phyloP scores from a whole-genome alignment of 2,329 filamentous ascomycete species.

The Rutstroemia sp. region DNA sequence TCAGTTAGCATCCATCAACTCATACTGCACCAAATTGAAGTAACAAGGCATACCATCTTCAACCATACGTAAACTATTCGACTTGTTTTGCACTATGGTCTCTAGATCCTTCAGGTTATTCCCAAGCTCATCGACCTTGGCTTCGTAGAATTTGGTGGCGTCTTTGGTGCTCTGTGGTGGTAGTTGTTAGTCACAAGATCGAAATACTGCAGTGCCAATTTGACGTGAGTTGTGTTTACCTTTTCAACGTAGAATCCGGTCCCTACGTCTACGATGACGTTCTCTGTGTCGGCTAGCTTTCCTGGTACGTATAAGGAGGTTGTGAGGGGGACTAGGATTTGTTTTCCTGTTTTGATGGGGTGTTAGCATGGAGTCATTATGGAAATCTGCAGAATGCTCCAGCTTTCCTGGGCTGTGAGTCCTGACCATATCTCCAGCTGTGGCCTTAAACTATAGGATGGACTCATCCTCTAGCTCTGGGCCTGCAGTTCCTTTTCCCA shows the following conservation, averaged over 20 bases:
- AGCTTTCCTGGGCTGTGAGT: too few species aligned
- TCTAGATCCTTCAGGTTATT: conserved; percentile 61
- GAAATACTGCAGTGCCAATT: too few species aligned
- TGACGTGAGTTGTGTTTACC: conserved; percentile 35
- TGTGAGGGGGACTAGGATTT: conserved; percentile 86
- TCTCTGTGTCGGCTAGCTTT: conserved; percentile 62
- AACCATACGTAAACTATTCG: conserved; percentile 73
- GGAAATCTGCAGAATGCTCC: too few species aligned
- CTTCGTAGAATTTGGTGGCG: conserved; percentile 59
- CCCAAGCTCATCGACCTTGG: conserved; percentile 59
- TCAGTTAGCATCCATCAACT: conserved; percentile 11
- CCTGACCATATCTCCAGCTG: too few species aligned
- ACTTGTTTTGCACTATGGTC: conserved; percentile 66
- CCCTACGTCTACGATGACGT: conserved; percentile 84
- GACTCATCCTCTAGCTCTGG: neutral
- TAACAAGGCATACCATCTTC: conserved; percentile 62
- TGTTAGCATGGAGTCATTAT: conserved; percentile 6
- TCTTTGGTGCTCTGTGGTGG: conserved; percentile 42
- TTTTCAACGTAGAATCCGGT: conserved; percentile 96
- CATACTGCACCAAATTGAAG: neutral
- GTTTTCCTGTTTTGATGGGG: conserved; percentile 32
- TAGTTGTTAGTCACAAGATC: neutral
- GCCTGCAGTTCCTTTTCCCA: neutral
- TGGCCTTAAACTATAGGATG: too few species aligned
- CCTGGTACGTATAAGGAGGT: conserved; percentile 92